Percentiles rank a stretch among this genome's conserved stretches.
Conservation (phyloP, 495 filamentous ascomycete species). For the Symbiotaphrina buchneri region DNA sequence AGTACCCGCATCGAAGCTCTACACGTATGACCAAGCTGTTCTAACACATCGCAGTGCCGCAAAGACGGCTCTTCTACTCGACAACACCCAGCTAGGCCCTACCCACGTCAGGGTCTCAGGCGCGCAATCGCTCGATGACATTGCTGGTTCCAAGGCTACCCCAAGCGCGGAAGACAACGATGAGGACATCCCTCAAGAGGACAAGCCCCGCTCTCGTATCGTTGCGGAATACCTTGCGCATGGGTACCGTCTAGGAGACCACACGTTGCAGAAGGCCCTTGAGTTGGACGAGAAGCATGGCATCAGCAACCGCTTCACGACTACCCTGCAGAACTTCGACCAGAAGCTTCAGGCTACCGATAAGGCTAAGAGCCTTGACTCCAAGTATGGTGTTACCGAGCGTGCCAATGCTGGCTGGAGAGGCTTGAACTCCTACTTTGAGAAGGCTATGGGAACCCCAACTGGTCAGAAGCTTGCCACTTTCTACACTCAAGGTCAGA, state of each 20-base stretch:
- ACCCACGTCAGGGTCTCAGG: slow-evolving; percentile 57
- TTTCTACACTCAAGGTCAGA: slow-evolving; percentile 63
- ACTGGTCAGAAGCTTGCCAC: slow-evolving; percentile 65
- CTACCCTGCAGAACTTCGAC: slow-evolving; percentile 54
- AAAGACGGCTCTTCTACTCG: slow-evolving; percentile 87
- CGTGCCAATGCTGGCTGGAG: slow-evolving; percentile 39
- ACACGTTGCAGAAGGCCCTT: slow-evolving; percentile 66
- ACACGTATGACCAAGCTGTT: background rate
- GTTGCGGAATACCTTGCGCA: slow-evolving; percentile 89
- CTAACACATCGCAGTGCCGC: slow-evolving; percentile 32
- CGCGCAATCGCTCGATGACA: slow-evolving; percentile 36
- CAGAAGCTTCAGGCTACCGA: slow-evolving; percentile 59
- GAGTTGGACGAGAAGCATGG: slow-evolving; percentile 80
- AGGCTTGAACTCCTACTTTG: slow-evolving; percentile 64
- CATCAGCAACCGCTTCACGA: slow-evolving; percentile 53
- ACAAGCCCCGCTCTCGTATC: slow-evolving; percentile 85
- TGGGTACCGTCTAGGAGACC: slow-evolving; percentile 73
- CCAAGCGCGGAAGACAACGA: slow-evolving; percentile 24
- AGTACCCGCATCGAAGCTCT: slow-evolving; percentile 8
- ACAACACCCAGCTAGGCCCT: slow-evolving; percentile 77
- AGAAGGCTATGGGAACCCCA: slow-evolving; percentile 68
- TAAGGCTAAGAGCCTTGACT: slow-evolving; percentile 50
- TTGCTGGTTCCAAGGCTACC: slow-evolving; percentile 23
- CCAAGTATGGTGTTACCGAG: slow-evolving; percentile 47
- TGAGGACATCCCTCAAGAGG: slow-evolving; percentile 67